Evolutionary conservation across 2,329 filamentous ascomycete genomes (phyloP), one percentile per base, ranked within the genome.

Genomic region (Fusarium gaditjirri): DNA sequence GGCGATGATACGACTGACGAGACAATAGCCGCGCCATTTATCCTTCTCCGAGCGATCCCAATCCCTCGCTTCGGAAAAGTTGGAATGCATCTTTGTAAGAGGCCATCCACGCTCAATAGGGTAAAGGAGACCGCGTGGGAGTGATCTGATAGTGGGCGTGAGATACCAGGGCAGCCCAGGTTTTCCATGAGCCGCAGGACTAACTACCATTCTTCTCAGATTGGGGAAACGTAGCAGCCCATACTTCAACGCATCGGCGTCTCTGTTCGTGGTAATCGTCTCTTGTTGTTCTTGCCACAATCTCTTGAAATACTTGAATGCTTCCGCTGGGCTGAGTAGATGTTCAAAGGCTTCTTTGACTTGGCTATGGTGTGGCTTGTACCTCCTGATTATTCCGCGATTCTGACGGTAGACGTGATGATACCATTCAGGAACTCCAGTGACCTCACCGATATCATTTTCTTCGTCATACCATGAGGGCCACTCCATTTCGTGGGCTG

Each of bases 131-230:
- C 81, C 80, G 4, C 64, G 50, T 16, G 25, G 44, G 2, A 65
- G n/a, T 4, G 58, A 62, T 31, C 58, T 36, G 11, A 49, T 49
- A 2, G 36, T 63, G 1, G 47, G 58, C 1, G 84, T 85, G 25
- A 81, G 67, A 54, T 85, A 85, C 1, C 79, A 62, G 1, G 83
- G 84, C 1, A 61, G 53, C n/a, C 80, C 78, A 3, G 80, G 63
- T 43, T 73, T 71, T 4, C 82, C 81, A 69, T 85, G 83, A 29
- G 27, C 27, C 27, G 27, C 27, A 29, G 27, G 27, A 29, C 27
- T 29, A 29, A 29, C 27, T 29, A 29, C 27, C 27, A 29, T 29
- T 29, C 27, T 29, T 29, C 27, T 29, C 27, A 29, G 27, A 6
- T 73, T 74, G 1, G 81, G 78, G 44, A 85, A 29, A 29, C 27